Conservation (phyloP, 129 eudicot genomes). For the Centrapalus pauciflorus region DNA sequence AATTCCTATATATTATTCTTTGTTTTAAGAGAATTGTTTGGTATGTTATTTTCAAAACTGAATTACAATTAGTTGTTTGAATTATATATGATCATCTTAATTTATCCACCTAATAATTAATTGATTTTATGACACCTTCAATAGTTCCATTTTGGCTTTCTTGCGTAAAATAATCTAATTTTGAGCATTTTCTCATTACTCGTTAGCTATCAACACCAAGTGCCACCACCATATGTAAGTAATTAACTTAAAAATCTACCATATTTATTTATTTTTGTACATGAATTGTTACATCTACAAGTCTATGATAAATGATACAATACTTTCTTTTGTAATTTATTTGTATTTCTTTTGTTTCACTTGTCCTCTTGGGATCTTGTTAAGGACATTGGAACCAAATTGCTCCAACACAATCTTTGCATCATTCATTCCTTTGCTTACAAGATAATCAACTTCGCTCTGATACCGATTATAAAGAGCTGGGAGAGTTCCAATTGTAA, state of each 20-base stretch:
- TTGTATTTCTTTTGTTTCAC: constrained; percentile 48
- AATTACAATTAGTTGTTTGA: too few relatives aligned
- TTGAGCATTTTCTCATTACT: too few relatives aligned
- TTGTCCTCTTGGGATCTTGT: constrained; percentile 86
- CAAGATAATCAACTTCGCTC: constrained; percentile 60
- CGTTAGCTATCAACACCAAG: not conserved
- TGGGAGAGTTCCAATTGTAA: constrained; percentile 58
- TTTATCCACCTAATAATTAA: too few relatives aligned
- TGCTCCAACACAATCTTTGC: constrained; percentile 44
- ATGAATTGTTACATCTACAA: not conserved
- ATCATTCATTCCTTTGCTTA: constrained; percentile 51
- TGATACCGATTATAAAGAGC: constrained; percentile 60
- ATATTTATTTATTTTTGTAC: not conserved
- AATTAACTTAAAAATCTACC: not conserved
- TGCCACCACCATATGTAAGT: not conserved
- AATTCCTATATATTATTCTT: too few relatives aligned
- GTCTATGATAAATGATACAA: not conserved
- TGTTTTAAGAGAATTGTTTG: too few relatives aligned
- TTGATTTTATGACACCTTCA: too few relatives aligned
- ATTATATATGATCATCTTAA: too few relatives aligned
- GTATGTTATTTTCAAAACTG: too few relatives aligned
- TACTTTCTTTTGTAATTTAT: constrained; percentile 12
- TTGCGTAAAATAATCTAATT: too few relatives aligned
- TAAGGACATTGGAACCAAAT: constrained; percentile 51
- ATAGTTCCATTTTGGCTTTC: too few relatives aligned